A percentile compares a stretch with the other conserved stretches of the same genome.
Conservation (phyloP, 495 filamentous ascomycete genomes). For the Xylaria flabelliformis region DNA sequence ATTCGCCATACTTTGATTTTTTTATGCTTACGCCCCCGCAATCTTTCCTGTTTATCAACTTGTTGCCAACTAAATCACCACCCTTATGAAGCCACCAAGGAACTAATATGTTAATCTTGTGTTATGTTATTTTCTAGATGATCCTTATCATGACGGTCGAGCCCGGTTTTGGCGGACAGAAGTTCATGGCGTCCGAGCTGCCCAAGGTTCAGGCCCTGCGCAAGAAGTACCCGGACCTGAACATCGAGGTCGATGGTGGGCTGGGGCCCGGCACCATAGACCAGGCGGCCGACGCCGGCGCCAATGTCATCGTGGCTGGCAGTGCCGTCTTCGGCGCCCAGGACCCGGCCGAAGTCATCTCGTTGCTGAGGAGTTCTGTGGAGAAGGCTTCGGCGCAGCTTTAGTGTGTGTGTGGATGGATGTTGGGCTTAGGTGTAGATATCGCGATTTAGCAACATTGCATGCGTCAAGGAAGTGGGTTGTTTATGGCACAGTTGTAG, state of each 20-base stretch:
- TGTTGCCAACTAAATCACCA: no score
- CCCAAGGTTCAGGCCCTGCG: constrained; percentile 90
- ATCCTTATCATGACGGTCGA: constrained; percentile 98
- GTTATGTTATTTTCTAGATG: constrained; percentile 70
- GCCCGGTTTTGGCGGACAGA: constrained; percentile 96
- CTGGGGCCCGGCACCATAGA: constrained; percentile 88
- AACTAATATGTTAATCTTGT: background rate
- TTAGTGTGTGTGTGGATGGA: constrained; percentile 13
- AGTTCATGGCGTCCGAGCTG: constrained; percentile 94
- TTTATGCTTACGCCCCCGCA: no score
- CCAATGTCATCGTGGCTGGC: constrained; percentile 98
- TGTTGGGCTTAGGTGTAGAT: background rate
- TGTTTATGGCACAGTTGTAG: background rate
- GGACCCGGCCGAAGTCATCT: constrained; percentile 85
- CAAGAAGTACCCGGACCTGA: constrained; percentile 82
- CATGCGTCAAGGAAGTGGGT: background rate
- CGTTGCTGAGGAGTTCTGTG: constrained; percentile 77
- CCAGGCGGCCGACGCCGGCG: constrained; percentile 91
- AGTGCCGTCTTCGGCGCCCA: constrained; percentile 93
- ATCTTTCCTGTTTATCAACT: no score
- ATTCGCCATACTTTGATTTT: no score
- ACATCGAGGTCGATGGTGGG: constrained; percentile 97
- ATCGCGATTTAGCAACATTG: background rate
- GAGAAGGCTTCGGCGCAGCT: constrained; percentile 60
- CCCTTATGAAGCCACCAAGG: background rate